Conservation (phyloP, 2,329 filamentous ascomycete genomes). For the Geosmithia putterillii region DNA sequence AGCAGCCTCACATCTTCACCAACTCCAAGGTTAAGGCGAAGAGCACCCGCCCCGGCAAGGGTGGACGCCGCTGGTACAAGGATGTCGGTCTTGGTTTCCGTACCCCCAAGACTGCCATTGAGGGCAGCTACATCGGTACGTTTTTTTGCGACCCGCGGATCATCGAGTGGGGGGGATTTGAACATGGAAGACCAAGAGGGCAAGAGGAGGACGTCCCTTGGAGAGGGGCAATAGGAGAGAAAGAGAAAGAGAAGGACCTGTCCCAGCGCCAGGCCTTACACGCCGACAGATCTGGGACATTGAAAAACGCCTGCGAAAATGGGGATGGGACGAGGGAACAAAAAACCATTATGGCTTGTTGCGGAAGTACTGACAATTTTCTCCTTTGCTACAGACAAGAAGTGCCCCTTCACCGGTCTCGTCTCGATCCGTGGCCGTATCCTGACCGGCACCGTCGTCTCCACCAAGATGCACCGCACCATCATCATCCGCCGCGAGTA, state of each 20-base stretch:
- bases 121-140: constrained; percentile 98
- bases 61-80: constrained; percentile 93
- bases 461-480: constrained; percentile 99
- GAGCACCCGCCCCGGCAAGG: constrained; percentile 79
- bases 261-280: too few relatives aligned
- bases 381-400: constrained; percentile 66
- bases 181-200: too few relatives aligned
- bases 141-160: constrained; percentile 18
- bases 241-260: neutral
- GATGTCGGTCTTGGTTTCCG: constrained; percentile 98
- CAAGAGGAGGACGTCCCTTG: neutral
- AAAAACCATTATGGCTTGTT: neutral
- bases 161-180: neutral
- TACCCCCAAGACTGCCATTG: constrained; percentile 97
- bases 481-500: constrained; percentile 99
- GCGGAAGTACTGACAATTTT: neutral
- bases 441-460: constrained; percentile 96
- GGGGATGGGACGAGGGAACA: neutral
- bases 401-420: constrained; percentile 98
- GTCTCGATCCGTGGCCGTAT: constrained; percentile 99
- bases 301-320: neutral
- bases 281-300: neutral
- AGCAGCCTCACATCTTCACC: constrained; percentile 99
- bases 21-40: constrained; percentile 84
- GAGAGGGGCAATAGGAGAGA: neutral